Evolutionary conservation across 768 basidiomycete species (phyloP), one percentile per base, ranked within the genome.

Genomic region (Psilocybe cubensis): DNA sequence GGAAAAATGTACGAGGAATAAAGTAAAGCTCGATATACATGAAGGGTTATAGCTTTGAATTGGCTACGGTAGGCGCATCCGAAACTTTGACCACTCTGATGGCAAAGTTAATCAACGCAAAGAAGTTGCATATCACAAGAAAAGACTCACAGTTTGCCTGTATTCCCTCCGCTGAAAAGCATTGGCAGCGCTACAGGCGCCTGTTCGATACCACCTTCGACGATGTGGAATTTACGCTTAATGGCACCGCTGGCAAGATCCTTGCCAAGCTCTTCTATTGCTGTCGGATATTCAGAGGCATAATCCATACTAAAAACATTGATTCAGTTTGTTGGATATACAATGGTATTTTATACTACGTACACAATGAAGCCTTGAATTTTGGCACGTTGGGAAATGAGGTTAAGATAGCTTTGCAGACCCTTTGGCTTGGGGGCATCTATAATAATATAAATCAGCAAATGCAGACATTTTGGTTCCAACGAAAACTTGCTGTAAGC

Each of bases 351-450:
- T 2, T 42, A 54, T 40, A 29, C 25, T 11, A 68, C 85, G 46
- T 66, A 90, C 87, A 92, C 82, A 63, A 96, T 77, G 74, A 94
- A 97, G 7, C 96, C 96, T 66, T 91, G 78, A 1, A 98, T 84
- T 38, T 78, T 88, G 14, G 91, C 92, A 41, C 94, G 83, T 67
- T 89, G 87, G 0, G 81, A 66, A 61, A 97, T 94, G 53, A 97
- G 74, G 54, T 77, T 84, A 31, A 80, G 61, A 66, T 92, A 94
- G 48, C 81, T 81, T 56, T 82, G 75, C 14, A 96, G 76, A 12
- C 91, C 91, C 57, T 79, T 81, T 1, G 91, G 87, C 57, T 79
- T 82, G 1, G 74, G 54, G 25, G 77, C 68, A 66, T 91, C 89
- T 91, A 25, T 21, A 10, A 3, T 23, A 23, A 43, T 57, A 29